Evolutionary conservation across 208 protist genomes (phyloP).

Genomic region (Angomonas deanei): DNA sequence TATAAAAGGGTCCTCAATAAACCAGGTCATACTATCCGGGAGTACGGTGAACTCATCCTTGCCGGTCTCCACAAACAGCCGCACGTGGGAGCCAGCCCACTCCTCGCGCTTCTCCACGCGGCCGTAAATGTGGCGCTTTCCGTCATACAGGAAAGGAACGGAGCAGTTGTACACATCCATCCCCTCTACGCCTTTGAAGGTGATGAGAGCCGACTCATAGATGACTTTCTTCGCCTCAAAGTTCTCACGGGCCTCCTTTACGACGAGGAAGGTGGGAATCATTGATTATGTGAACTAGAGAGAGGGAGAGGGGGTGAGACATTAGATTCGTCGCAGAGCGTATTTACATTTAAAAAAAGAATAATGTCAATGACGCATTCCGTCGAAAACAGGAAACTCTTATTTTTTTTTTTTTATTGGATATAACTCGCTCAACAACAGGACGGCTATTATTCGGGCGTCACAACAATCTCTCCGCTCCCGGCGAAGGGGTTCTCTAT

Average conservation of each 20-base stretch:
- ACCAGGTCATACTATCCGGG: constrained; percentile 9
- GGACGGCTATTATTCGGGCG: no score
- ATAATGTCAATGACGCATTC: no score
- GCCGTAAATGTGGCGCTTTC: constrained; percentile 29
- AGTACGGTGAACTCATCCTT: constrained; percentile 35
- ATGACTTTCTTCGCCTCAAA: constrained; percentile 18
- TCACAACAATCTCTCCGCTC: no score
- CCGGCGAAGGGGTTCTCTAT: background rate
- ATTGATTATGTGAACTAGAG: constrained; percentile 12
- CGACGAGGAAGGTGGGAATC: constrained; percentile 26
- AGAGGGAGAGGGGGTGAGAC: background rate
- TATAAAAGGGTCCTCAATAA: constrained; percentile 33
- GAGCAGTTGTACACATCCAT: constrained; percentile 47
- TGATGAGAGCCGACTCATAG: constrained; percentile 28
- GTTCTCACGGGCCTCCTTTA: constrained; percentile 15
- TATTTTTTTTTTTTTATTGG: no score
- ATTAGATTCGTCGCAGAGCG: no score
- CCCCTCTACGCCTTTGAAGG: constrained; percentile 33
- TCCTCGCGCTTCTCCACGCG: constrained; percentile 24
- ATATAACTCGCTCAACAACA: no score
- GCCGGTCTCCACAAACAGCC: constrained; percentile 35
- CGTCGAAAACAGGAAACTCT: no score
- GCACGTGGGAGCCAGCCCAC: constrained; percentile 29
- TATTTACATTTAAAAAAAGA: no score
- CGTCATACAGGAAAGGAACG: constrained; percentile 26